These are phyloP conservation scores for Pichia nanzhaoensis DNA, from an alignment of 805 yeast genomes.

Conservation along the genomic window DNA sequence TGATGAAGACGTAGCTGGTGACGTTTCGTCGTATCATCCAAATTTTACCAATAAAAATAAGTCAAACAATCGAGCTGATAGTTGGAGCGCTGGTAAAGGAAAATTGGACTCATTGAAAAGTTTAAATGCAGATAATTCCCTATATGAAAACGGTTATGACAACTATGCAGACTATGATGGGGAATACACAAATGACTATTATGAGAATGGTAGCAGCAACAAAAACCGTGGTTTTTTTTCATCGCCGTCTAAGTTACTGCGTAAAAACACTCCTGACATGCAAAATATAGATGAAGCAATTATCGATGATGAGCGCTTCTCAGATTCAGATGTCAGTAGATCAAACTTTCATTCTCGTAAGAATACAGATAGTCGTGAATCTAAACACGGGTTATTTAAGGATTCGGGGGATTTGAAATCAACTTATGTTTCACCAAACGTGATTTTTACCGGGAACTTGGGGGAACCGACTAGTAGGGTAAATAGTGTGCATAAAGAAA, in stretches of 20 bases:
- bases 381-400: not conserved
- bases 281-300: conserved; percentile 3
- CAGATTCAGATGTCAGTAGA: conserved; percentile 3
- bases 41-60: not conserved
- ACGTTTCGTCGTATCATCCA: conserved; percentile 4
- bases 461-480: conserved; percentile 1
- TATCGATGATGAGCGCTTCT: conserved; percentile 1
- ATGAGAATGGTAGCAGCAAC: not conserved
- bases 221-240: not conserved
- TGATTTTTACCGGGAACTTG: conserved; percentile 2
- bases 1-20: conserved; percentile 4
- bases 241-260: not conserved
- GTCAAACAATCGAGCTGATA: not conserved
- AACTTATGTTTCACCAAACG: conserved; percentile 5
- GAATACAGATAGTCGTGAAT: not conserved
- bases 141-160: not conserved
- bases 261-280: not conserved
- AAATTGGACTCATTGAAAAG: not conserved
- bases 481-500: conserved; percentile 1
- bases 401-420: not conserved
- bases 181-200: not conserved
- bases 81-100: not conserved
- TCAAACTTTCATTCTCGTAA: not conserved
- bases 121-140: not conserved
- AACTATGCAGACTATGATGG: conserved; percentile 7